Percentiles rank a stretch among this genome's conserved stretches.
Conservation (phyloP, 2,329 filamentous ascomycete genomes). For the Penicillium sclerotiorum region DNA sequence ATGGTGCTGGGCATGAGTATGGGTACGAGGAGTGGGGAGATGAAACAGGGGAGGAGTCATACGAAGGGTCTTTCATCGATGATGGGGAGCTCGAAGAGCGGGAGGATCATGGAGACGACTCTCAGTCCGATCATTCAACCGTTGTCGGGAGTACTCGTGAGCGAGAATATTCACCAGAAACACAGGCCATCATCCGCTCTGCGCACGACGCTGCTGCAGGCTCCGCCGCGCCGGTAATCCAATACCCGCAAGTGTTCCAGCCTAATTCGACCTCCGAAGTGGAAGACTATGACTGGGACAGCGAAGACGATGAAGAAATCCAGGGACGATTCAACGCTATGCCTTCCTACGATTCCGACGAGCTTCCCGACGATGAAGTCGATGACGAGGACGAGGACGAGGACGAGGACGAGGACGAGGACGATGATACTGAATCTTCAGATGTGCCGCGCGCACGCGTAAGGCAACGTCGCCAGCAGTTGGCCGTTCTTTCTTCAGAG, state of each 20-base stretch:
- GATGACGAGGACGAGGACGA: slow-evolving; percentile 22
- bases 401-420: slow-evolving; percentile 3
- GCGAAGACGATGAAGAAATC: background rate
- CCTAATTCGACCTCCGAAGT: background rate
- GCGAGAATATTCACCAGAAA: no score
- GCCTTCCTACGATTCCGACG: no score
- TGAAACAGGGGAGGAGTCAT: slow-evolving; percentile 33
- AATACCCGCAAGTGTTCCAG: background rate
- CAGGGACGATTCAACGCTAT: no score
- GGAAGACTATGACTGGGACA: background rate
- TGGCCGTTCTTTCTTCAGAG: background rate
- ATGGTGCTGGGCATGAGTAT: background rate
- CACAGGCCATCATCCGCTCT: no score
- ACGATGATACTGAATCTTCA: background rate
- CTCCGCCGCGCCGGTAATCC: no score
- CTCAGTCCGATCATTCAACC: slow-evolving; percentile 37
- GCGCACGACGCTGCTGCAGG: no score
- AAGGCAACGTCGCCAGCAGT: background rate
- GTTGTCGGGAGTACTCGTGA: slow-evolving; percentile 34
- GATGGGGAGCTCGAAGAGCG: slow-evolving; percentile 29
- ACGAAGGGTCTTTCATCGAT: slow-evolving; percentile 41
- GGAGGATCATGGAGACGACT: slow-evolving; percentile 19
- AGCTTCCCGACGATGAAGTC: slow-evolving; percentile 3
- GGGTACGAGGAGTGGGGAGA: slow-evolving; percentile 10
- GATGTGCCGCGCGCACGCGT: no score